Evolutionary conservation across 768 basidiomycete genomes (phyloP).

Genomic region (Exidia glandulosa): DNA sequence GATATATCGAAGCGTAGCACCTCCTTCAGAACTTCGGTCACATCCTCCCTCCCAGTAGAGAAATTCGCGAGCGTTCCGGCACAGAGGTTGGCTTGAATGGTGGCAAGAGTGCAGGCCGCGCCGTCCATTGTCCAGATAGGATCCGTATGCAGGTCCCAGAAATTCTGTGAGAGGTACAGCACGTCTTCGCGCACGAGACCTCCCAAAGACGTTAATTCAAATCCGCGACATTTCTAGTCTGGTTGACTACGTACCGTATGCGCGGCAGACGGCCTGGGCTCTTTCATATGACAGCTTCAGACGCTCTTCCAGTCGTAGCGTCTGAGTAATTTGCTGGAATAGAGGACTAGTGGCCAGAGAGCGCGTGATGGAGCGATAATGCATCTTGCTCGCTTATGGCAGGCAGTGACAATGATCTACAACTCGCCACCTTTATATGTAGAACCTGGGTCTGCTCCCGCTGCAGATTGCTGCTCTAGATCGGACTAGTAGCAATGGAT

Average conservation of each 20-base stretch:
- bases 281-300: conserved; percentile 38
- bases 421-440: too few species aligned
- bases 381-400: too few species aligned
- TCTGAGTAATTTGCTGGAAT: too few species aligned
- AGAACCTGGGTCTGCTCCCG: too few species aligned
- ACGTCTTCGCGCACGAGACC: conserved; percentile 23
- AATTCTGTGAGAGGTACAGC: conserved; percentile 34
- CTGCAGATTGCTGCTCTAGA: too few species aligned
- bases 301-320: too few species aligned
- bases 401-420: too few species aligned
- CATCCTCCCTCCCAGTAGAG: conserved; percentile 35
- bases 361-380: too few species aligned
- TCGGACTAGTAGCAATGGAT: too few species aligned
- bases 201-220: neutral
- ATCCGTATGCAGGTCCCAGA: conserved; percentile 44
- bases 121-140: conserved; percentile 40
- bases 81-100: conserved; percentile 39
- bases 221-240: neutral
- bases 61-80: conserved; percentile 46
- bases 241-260: conserved; percentile 30
- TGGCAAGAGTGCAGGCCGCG: conserved; percentile 42
- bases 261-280: conserved; percentile 36
- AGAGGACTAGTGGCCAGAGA: too few species aligned
- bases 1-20: conserved; percentile 45
- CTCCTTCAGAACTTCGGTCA: conserved; percentile 35